Conservation (phyloP, 768 basidiomycete species). For the Saitozyma sp. region DNA sequence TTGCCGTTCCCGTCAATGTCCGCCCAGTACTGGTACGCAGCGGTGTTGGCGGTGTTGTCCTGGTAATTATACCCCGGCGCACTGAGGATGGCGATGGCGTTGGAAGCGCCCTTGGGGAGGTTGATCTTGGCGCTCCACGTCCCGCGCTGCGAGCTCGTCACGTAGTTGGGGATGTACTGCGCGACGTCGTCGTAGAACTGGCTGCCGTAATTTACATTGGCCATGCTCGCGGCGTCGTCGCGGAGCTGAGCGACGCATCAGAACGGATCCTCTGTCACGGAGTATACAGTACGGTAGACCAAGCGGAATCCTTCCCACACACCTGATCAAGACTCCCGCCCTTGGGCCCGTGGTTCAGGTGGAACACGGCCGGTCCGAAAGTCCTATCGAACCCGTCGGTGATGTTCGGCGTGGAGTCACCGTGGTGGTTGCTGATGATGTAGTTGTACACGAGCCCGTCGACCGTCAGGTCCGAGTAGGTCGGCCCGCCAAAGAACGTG, state of each 20-base stretch:
- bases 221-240: slow-evolving; percentile 8
- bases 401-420: slow-evolving; percentile 23
- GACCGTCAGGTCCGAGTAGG: slow-evolving; percentile 28
- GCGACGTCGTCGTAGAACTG: slow-evolving; percentile 37
- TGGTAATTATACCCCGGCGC: slow-evolving; percentile 27
- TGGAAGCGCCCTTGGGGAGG: slow-evolving; percentile 19
- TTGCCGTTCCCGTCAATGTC: slow-evolving; percentile 21
- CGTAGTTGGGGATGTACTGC: slow-evolving; percentile 20
- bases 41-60: slow-evolving; percentile 24
- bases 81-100: slow-evolving; percentile 25
- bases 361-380: slow-evolving; percentile 31
- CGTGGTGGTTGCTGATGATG: slow-evolving; percentile 31
- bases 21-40: slow-evolving; percentile 34
- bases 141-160: slow-evolving; percentile 15
- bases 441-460: slow-evolving; percentile 35
- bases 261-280: too few relatives aligned
- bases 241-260: background rate
- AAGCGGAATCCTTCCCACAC: too few relatives aligned
- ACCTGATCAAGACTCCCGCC: slow-evolving; percentile 1
- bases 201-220: slow-evolving; percentile 13
- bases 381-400: slow-evolving; percentile 37
- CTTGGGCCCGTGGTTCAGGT: slow-evolving; percentile 18
- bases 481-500: slow-evolving; percentile 28
- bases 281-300: too few relatives aligned
- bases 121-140: slow-evolving; percentile 16